phyloP scores from a whole-genome alignment of 2,329 filamentous ascomycete species.

The Cladosporium sp. region DNA sequence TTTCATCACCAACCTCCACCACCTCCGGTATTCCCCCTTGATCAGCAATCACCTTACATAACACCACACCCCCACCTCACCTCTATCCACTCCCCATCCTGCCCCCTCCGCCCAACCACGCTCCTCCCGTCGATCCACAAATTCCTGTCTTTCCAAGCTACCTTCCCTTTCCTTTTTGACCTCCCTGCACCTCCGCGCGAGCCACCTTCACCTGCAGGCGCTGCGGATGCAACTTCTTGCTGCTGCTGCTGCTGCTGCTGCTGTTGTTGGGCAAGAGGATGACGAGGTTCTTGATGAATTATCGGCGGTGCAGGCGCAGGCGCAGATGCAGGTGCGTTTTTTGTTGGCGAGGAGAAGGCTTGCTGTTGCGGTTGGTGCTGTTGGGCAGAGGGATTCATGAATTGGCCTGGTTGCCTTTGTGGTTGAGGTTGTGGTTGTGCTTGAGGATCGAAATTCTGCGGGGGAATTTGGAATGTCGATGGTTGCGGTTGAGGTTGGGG shows the following conservation, averaged over 20 bases:
- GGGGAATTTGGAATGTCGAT: no score
- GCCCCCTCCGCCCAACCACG: slow-evolving; percentile 1
- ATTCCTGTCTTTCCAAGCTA: background rate
- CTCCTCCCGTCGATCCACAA: background rate
- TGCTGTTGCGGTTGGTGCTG: background rate
- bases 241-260: background rate
- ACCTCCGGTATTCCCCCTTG: no score
- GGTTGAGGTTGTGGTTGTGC: no score
- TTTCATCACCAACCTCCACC: no score
- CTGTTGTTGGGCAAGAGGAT: no score
- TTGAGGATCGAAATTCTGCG: no score
- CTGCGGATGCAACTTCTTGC: background rate
- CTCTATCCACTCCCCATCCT: slow-evolving; percentile 8
- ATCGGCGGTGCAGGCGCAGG: background rate
- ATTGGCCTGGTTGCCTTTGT: no score
- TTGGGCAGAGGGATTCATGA: no score
- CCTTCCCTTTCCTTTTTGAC: background rate
- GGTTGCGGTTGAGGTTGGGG: no score
- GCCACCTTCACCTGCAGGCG: background rate
- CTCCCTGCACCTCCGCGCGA: background rate
- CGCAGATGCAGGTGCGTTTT: background rate
- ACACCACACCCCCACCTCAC: slow-evolving; percentile 1
- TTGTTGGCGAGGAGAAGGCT: background rate
- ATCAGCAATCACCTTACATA: background rate
- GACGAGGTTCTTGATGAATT: no score